These are phyloP conservation scores for Triglochin maritima DNA, from an alignment of 106 monocot species.

Conservation along the genomic window DNA sequence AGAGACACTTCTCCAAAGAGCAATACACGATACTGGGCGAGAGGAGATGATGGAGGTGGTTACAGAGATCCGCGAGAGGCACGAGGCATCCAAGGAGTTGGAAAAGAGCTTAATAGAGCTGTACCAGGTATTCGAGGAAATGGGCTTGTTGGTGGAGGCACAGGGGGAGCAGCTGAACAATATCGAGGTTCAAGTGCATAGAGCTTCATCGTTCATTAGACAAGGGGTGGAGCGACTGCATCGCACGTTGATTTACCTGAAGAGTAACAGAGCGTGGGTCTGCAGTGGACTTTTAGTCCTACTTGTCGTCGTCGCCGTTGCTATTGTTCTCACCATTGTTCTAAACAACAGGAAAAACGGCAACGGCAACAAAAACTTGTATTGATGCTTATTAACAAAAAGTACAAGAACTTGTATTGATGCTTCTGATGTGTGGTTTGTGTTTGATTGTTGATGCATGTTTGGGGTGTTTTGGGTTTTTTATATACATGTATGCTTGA, in stretches of 20 bases:
- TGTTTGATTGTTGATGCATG: too few species aligned
- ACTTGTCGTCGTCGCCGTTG: constrained; percentile 9
- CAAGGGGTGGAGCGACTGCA: constrained; percentile 42
- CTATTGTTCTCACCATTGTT: background rate
- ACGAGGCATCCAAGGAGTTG: constrained; percentile 53
- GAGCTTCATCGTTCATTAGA: constrained; percentile 53
- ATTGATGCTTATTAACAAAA: too few species aligned
- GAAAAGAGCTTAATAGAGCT: constrained; percentile 65
- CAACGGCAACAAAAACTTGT: too few species aligned
- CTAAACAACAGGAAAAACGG: too few species aligned
- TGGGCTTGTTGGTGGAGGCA: constrained; percentile 65
- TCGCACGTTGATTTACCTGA: constrained; percentile 12
- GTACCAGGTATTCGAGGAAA: constrained; percentile 86
- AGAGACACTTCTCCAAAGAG: constrained; percentile 50
- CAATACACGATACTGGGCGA: constrained; percentile 47
- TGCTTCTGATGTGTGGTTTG: too few species aligned
- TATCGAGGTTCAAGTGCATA: constrained; percentile 66
- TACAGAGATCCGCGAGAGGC: constrained; percentile 59
- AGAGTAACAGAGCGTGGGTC: constrained; percentile 14
- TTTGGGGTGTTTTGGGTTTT: too few species aligned
- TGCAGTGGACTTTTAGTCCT: constrained; percentile 6
- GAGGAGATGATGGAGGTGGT: constrained; percentile 54
- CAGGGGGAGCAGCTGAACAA: constrained; percentile 85
- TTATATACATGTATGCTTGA: too few species aligned
- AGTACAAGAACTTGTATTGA: too few species aligned